Base-by-base conservation (phyloP, 2,329 filamentous ascomycete species). In the Dactylellina leptospora region DNA sequence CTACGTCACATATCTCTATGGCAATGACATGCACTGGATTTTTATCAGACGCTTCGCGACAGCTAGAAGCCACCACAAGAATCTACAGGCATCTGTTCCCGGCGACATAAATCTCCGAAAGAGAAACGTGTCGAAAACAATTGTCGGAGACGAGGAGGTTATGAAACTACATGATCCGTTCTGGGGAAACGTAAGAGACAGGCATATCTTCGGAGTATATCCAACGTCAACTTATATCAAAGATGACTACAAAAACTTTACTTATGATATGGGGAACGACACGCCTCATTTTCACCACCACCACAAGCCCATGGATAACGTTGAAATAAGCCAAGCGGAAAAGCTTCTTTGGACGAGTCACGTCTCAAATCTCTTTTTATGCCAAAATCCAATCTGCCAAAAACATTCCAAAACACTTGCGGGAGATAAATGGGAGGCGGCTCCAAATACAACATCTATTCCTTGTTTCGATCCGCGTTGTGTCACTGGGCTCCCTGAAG, bases 271-370 rank as follows among this genome's bases (percentile, higher is more conserved):
- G 36, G 58, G 66, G 2, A 38, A 36, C 1, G 27, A 62, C 20
- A 59, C 66, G 0, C 66, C 66, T n/a, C 66, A 71, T n/a, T 56
- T 71, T 9, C 66, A 71, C n/a, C 66, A 71, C 16, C 66, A 71
- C 10, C 66, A 71, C n/a, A 40, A 33, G 11, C 66, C 66, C 1
- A 45, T 30, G 10, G 36, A 25, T 0, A 33, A 27, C 4, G 18
- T 18, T 20, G 22, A 13, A 3, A 47, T 20, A 3, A 18, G 20
- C 33, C 1, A 27, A 2, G 50, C 36, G 11, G 66, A 71, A 33
- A 38, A 53, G 4, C 4, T 44, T 3, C 20, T 63, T 4, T 71
- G 66, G 66, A 25, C 40, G 2, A 54, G 28, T 9, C 47, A 63
- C 10, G 30, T 40, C 9, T 4, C 10, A 10, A 40, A 47, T 4